Evolutionary conservation across 371 early-diverging fungal species (phyloP).

Genomic region (Circinella umbellata): DNA sequence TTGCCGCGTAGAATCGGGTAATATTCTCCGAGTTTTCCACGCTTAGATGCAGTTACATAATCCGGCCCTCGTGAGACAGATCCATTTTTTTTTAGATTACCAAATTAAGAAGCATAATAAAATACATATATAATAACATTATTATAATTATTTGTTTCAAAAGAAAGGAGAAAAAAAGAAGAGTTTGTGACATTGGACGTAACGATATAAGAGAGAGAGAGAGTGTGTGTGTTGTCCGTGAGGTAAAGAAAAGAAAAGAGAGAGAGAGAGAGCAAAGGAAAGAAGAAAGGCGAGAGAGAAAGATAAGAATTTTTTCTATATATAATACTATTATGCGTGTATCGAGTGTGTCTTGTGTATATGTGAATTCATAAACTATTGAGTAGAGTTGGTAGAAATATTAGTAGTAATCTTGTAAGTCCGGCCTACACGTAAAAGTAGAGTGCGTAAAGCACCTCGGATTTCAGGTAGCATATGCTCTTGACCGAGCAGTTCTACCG

Average conservation of each 20-base stretch:
- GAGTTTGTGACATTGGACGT: too few relatives aligned
- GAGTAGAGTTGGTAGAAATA: too few relatives aligned
- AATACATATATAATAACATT: neutral
- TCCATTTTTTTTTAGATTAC: neutral
- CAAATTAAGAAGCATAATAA: neutral
- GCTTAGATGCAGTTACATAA: neutral
- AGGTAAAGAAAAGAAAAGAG: too few relatives aligned
- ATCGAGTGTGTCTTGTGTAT: too few relatives aligned
- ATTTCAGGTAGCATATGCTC: slow-evolving; percentile 51
- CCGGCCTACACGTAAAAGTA: slow-evolving; percentile 53
- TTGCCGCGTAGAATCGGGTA: neutral
- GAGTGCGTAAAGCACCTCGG: slow-evolving; percentile 47
- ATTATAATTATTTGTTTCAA: neutral
- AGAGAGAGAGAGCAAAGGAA: too few relatives aligned
- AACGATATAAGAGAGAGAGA: too few relatives aligned
- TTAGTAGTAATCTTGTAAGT: slow-evolving; percentile 45
- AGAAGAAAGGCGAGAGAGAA: too few relatives aligned
- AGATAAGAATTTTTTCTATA: too few relatives aligned
- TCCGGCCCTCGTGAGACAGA: neutral
- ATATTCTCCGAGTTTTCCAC: slow-evolving; percentile 4
- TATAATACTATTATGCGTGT: too few relatives aligned
- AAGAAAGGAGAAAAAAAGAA: too few relatives aligned
- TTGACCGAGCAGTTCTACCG: slow-evolving; percentile 53
- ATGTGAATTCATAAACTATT: too few relatives aligned
- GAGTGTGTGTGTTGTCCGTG: too few relatives aligned